Base-by-base conservation (phyloP, 192 early-diverging fungal genomes). In the Rhizoclosmatium globosum region DNA sequence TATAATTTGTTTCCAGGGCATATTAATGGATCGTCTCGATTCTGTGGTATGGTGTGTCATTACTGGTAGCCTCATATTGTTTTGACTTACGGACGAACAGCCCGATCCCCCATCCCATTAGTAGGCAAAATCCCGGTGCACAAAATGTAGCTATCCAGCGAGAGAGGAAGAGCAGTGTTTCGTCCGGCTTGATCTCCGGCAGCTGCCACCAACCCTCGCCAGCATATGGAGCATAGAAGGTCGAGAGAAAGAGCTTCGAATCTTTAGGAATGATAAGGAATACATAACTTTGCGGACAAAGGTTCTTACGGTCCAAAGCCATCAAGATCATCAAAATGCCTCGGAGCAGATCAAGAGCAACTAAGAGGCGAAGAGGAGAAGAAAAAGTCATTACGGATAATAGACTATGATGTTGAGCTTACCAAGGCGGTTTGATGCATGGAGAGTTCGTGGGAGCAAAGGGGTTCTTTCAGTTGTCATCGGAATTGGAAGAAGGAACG, bases 201-300 rank as follows among this genome's bases (percentile, higher is more conserved):
- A 82, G 79, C 50, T 81, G 48, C 59, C 57, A 82, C 83, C 83
- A 84, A 44, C 82, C 66, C 64, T 84, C 83, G 59, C 82, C 80
- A 9, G 31, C 17, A 41, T 78, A 72, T 3, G 41, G 23, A 53
- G 80, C 77, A 9, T 60, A 11, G n/a, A 64, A 64, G 9, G 4
- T 38, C 21, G 61, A 64, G 21, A 64, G n/a, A 7, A 39, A 64
- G 15, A 17, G 6, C 39, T n/a, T 64, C 61, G 39, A 9, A 7
- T 39, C 61, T 39, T 31, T 31, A 31, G 31, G 31, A 31, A 64
- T 17, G 61, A 64, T 39, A 64, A 23, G 21, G 61, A 39, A 64
- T 17, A 19, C 21, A 9, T 9, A 64, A 38, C 61, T 9, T 23
- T 6, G 15, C 42, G 44, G 13, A 68, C 3, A 68, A 68, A 46